Percentiles rank a stretch among this genome's conserved stretches.
phyloP scores from a whole-genome alignment of 2,329 filamentous ascomycete genomes.

The Colletotrichum sp. region DNA sequence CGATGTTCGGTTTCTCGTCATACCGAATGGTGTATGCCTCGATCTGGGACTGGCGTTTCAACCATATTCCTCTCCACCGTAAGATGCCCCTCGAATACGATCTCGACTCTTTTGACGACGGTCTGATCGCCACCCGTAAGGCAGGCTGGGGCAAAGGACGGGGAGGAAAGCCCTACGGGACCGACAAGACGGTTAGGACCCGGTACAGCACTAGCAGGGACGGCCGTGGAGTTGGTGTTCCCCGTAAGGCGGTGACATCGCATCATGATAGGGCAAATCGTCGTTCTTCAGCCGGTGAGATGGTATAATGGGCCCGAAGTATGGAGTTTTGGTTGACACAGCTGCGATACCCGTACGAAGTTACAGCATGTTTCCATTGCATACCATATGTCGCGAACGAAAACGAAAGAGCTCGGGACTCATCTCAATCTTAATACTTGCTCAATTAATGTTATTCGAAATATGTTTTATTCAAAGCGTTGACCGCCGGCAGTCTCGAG shows the following conservation, averaged over 20 bases:
- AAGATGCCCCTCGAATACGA: slow-evolving; percentile 59
- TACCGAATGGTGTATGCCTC: slow-evolving; percentile 73
- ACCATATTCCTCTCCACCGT: slow-evolving; percentile 71
- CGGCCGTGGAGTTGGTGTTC: background rate
- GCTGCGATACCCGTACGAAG: background rate
- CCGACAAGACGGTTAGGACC: background rate
- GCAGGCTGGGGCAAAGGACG: slow-evolving; percentile 60
- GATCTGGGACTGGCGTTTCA: slow-evolving; percentile 71
- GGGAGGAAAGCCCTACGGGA: background rate
- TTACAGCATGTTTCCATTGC: background rate
- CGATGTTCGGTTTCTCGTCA: slow-evolving; percentile 65
- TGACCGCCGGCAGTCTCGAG: background rate
- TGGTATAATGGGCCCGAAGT: background rate
- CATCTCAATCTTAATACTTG: background rate
- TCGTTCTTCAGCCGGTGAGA: background rate
- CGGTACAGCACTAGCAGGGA: slow-evolving; percentile 1
- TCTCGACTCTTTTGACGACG: slow-evolving; percentile 48
- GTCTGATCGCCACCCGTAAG: slow-evolving; percentile 62
- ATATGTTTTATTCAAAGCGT: background rate
- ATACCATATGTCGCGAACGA: background rate
- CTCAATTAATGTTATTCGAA: background rate
- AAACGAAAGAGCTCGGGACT: background rate
- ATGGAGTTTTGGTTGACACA: background rate
- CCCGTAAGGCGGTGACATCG: slow-evolving; percentile 5
- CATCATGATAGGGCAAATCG: background rate